Evolutionary conservation across 768 basidiomycete species (phyloP), one percentile per base, ranked within the genome.

Genomic region (Neoboletus magnificus): DNA sequence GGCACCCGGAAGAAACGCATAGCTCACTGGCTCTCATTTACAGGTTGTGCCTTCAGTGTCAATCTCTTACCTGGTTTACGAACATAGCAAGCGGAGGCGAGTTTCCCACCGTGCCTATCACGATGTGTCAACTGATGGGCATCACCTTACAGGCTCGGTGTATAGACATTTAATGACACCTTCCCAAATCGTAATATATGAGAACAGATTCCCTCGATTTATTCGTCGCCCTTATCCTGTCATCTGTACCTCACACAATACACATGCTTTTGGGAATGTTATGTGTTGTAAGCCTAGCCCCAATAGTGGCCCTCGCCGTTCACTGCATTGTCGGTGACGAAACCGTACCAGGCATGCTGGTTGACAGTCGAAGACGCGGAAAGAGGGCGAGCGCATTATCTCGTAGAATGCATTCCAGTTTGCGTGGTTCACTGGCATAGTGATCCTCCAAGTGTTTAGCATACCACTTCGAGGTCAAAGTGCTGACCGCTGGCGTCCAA

Each of bases 11-110:
- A 22, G 48, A 48, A 40, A 4, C 11, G 15, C 4, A 15, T 43
- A 53, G 39, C 54, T 61, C 33, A 55, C 54, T 16, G 25, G 30
- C 56, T 48, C 23, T 50, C 20, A 13, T 62, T 48, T 43, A 33
- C 62, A 92, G 90, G 96, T 98, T 55, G 86, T 97, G 43, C 96
- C 96, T 48, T 88, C 94, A 5, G 96, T 98, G 41, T 96, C 94
- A 9, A 98, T 98, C 73, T 93, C 93, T 57, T 97, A 97, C 74
- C 85, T 97, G 39, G 95, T 97, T 59, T 93, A 93, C 72, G 91
- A 93, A 69, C 84, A 89, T 63, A 85, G 81, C 64, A 93, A 91
- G 76, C 81, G 86, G 70, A 86, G 78, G 91, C 87, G 52, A 59
- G 83, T 71, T 22, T 42, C 7, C 15, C 46, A 29, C 35, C 41